phyloP scores from a whole-genome alignment of 2,329 filamentous ascomycete species.

The Trichoderma arundinaceum region DNA sequence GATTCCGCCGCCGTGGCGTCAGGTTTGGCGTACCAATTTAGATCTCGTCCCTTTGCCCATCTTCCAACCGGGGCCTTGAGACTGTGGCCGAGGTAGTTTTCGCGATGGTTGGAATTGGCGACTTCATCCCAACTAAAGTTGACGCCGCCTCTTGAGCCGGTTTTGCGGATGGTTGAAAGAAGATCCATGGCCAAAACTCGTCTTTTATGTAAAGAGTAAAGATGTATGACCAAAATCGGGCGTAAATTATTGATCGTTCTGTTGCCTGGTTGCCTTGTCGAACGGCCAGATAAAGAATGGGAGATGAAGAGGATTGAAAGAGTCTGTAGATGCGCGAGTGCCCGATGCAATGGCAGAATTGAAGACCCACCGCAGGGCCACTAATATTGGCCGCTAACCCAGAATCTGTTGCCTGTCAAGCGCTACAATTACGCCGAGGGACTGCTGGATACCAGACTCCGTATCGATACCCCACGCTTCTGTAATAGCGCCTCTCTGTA shows the following conservation, averaged over 20 bases:
- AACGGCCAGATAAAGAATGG: not conserved
- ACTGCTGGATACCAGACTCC: no score
- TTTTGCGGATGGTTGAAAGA: slow-evolving; percentile 87
- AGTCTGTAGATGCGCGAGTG: not conserved
- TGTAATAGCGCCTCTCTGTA: slow-evolving; percentile 19
- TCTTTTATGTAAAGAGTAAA: not conserved
- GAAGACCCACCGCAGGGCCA: slow-evolving; percentile 16
- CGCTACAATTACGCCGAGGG: no score
- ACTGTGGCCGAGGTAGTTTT: slow-evolving; percentile 88
- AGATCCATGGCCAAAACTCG: slow-evolving; percentile 75
- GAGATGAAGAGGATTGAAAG: not conserved
- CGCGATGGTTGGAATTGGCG: slow-evolving; percentile 81
- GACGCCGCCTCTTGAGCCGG: slow-evolving; percentile 87
- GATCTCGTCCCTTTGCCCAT: slow-evolving; percentile 80
- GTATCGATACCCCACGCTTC: slow-evolving; percentile 30
- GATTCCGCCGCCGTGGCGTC: slow-evolving; percentile 52
- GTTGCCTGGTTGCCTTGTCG: not conserved
- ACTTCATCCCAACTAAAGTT: slow-evolving; percentile 98
- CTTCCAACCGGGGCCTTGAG: slow-evolving; percentile 90
- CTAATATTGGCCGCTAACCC: not conserved
- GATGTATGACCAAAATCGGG: not conserved
- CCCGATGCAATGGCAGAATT: not conserved
- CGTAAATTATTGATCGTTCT: not conserved
- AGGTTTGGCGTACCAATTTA: slow-evolving; percentile 69
- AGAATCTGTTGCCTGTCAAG: no score